Evolutionary conservation across 2,329 filamentous ascomycete species (phyloP).

Genomic region (Aspergillus quadrilineatus): DNA sequence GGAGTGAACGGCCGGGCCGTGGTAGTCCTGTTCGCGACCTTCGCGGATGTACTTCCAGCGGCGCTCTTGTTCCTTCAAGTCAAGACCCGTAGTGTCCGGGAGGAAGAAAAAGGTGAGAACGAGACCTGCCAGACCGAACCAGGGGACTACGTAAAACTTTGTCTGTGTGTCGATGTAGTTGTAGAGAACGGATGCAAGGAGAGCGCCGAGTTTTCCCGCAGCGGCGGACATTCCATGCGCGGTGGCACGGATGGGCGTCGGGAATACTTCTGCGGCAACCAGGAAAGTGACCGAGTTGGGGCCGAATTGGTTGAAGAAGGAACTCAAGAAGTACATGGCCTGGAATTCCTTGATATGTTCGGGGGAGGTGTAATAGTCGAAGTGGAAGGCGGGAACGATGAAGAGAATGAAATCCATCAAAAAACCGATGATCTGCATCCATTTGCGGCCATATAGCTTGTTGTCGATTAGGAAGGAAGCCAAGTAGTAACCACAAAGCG

Average conservation of each 20-base stretch:
- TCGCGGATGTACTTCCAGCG: constrained; percentile 84
- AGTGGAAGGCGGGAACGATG: constrained; percentile 85
- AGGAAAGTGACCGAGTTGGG: constrained; percentile 97
- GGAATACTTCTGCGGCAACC: constrained; percentile 93
- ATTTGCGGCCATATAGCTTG: constrained; percentile 93
- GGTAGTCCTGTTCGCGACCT: constrained; percentile 78
- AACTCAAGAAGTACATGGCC: constrained; percentile 96
- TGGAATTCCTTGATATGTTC: constrained; percentile 84
- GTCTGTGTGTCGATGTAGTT: constrained; percentile 85
- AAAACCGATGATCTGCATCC: constrained; percentile 95
- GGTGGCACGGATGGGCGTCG: constrained; percentile 85
- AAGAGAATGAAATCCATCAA: constrained; percentile 91
- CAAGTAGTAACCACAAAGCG: constrained; percentile 82
- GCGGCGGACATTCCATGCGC: constrained; percentile 95
- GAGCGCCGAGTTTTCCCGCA: constrained; percentile 81
- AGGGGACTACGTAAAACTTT: constrained; percentile 90
- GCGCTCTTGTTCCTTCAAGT: constrained; percentile 95
- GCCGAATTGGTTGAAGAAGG: constrained; percentile 98
- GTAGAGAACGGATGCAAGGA: constrained; percentile 84
- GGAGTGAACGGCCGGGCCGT: constrained; percentile 88
- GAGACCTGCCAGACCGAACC: constrained; percentile 89
- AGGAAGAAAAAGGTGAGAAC: constrained; percentile 81
- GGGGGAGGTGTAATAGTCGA: constrained; percentile 72
- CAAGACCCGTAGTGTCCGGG: constrained; percentile 94
- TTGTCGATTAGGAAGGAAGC: constrained; percentile 89